A percentile compares a stretch with the other conserved stretches of the same genome.
Conservation (phyloP, 177 flowering plant species). For the Telopea speciosissima region DNA sequence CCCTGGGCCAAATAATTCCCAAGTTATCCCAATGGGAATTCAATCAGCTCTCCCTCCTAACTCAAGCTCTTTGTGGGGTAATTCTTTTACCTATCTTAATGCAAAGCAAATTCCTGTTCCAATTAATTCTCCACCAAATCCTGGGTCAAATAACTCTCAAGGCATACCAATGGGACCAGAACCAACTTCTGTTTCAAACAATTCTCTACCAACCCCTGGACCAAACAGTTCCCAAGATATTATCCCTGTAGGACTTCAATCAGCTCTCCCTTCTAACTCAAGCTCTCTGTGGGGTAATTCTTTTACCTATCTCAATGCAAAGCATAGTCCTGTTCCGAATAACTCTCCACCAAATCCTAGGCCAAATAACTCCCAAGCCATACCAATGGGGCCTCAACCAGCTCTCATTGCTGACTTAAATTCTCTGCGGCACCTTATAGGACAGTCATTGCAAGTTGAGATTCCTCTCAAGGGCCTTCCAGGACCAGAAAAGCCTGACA, state of each 20-base stretch:
- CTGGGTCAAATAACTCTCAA: too few species aligned
- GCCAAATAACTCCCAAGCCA: background rate
- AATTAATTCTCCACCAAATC: background rate
- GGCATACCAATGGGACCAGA: conserved; percentile 10
- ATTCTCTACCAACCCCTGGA: too few species aligned
- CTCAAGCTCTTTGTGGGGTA: conserved; percentile 2
- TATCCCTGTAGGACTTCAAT: conserved; percentile 11
- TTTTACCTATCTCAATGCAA: background rate
- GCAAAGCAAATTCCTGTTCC: conserved; percentile 2
- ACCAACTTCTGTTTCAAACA: too few species aligned
- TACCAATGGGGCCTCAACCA: conserved; percentile 12
- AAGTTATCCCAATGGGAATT: conserved; percentile 8
- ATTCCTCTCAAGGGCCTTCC: background rate
- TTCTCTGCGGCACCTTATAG: background rate
- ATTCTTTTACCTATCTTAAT: too few species aligned
- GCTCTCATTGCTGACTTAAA: background rate
- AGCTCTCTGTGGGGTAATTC: background rate
- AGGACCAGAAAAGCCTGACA: conserved; percentile 11
- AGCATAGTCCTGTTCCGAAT: background rate
- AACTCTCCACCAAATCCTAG: background rate
- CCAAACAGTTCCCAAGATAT: too few species aligned
- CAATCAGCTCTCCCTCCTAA: conserved; percentile 4
- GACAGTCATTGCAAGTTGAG: background rate
- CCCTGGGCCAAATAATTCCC: conserved; percentile 1
- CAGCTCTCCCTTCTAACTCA: conserved; percentile 2